Evolutionary conservation across 176 grass and related monocot genomes (phyloP).

Genomic region (maize (Zea mays)): Zm-B73-REFERENCE-NAM-5.0 NC_050096.1:85531001-85531500

Average conservation of each 20-base stretch:
- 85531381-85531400: background rate
- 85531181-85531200: slow-evolving; percentile 35
- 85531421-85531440: slow-evolving; percentile 56
- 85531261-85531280: slow-evolving; percentile 44
- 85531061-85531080: slow-evolving; percentile 11
- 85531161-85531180: slow-evolving; percentile 29
- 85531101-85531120: too few relatives aligned
- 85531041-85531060: slow-evolving; percentile 9
- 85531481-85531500: slow-evolving; percentile 51
- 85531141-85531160: slow-evolving; percentile 32
- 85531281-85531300: slow-evolving; percentile 80
- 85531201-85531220: slow-evolving; percentile 50
- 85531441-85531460: slow-evolving; percentile 61
- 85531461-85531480: slow-evolving; percentile 64
- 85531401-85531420: background rate
- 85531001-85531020: background rate
- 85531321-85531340: slow-evolving; percentile 60
- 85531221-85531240: slow-evolving; percentile 42
- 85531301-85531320: slow-evolving; percentile 67
- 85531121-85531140: slow-evolving; percentile 10
- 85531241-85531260: slow-evolving; percentile 11
- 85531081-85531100: background rate
- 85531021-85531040: background rate
- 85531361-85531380: slow-evolving; percentile 23
- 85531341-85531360: slow-evolving; percentile 62